Base-by-base conservation (phyloP, 345 rosid species). In the Jatropha curcas region DNA sequence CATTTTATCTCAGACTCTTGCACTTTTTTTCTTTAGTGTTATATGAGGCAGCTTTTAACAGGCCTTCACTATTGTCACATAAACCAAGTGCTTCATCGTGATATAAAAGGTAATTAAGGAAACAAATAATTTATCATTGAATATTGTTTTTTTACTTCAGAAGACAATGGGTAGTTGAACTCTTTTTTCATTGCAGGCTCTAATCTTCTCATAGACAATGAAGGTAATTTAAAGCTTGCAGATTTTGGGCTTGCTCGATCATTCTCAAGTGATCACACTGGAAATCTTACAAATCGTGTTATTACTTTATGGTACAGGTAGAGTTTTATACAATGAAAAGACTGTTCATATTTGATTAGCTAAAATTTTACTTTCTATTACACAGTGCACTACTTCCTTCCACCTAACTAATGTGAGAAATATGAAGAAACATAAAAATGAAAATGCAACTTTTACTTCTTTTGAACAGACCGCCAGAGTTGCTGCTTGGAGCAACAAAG, bases 231-330 rank as follows among this genome's bases (percentile, higher is more conserved):
- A 71, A 94, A 94, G 85, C 93, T 94, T 61, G 98, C 96, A 9
- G 98, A 92, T 87, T 94, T 94, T 81, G 97, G 98, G 70, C 96
- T 90, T 64, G 98, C 98, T 55, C 82, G 98, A 13, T 88, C 94
- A 4, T 90, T 84, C 81, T 90, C 97, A 30, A 80, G 79, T 81
- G 97, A 94, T 62, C 92, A 87, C 69, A 75, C 79, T 78, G 92
- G 86, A 66, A 88, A 88, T 71, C 93, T 94, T 20, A 94, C 98
- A 35, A 94, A 94, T 77, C 93, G 92, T 65, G 96, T 94, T 71
- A 94, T 94, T 80, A 94, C 97, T 70, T 76, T 92, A 71, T 94
- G 98, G 98, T 94, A 94, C 84, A 90, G 97, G 98, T 94, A 82
- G 48, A 22, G 19, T 10, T 6, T 59, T 67, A 28, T 52, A 37